phyloP scores from a whole-genome alignment of 495 filamentous ascomycete species.

The Rusavskia elegans region DNA sequence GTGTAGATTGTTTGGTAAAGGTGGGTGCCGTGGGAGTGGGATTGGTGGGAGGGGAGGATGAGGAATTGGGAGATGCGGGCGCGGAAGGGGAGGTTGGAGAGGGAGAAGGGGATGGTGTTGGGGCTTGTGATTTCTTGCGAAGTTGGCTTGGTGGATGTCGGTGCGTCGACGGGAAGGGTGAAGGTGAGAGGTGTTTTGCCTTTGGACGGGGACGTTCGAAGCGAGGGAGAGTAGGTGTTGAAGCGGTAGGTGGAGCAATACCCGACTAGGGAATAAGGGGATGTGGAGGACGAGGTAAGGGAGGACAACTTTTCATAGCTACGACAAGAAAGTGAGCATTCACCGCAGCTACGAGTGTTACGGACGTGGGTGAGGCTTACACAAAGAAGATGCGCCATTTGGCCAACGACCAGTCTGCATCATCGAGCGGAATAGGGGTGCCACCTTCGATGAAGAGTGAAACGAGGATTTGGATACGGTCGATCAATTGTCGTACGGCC shows the following conservation, averaged over 20 bases:
- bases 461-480: slow-evolving; percentile 69
- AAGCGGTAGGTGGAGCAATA: slow-evolving; percentile 86
- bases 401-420: slow-evolving; percentile 53
- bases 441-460: slow-evolving; percentile 88
- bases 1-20: slow-evolving; percentile 68
- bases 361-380: slow-evolving; percentile 17
- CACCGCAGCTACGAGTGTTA: not conserved
- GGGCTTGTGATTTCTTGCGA: no score
- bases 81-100: slow-evolving; percentile 43
- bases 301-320: slow-evolving; percentile 50
- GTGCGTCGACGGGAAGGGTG: slow-evolving; percentile 19
- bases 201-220: no score
- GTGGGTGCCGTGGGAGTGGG: slow-evolving; percentile 57
- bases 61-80: slow-evolving; percentile 87
- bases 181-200: slow-evolving; percentile 19
- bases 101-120: slow-evolving; percentile 12
- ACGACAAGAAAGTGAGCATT: not conserved
- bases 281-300: slow-evolving; percentile 27
- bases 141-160: no score
- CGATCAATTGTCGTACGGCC: slow-evolving; percentile 45
- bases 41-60: slow-evolving; percentile 77
- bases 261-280: slow-evolving; percentile 60
- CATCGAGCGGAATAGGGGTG: slow-evolving; percentile 50
- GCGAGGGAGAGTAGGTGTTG: not conserved
- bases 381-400: slow-evolving; percentile 83